phyloP scores from a whole-genome alignment of 257 asterid genomes.

The Anisodus tanguticus region DNA sequence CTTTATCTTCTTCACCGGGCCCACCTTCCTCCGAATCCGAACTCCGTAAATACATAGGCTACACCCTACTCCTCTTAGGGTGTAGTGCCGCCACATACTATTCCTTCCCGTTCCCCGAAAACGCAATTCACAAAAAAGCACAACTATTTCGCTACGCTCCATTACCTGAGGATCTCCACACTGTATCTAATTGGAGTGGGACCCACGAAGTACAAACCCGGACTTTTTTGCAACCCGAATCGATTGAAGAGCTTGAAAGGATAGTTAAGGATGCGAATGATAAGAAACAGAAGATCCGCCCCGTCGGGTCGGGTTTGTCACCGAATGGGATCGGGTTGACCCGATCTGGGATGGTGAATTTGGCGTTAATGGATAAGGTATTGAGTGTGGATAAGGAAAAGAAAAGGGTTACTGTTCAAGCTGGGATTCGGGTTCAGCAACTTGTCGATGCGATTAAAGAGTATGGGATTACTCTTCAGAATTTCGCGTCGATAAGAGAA shows the following conservation, averaged over 20 bases:
- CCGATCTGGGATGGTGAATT: conserved; percentile 86
- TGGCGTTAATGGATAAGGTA: conserved; percentile 81
- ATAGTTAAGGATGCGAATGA: conserved; percentile 61
- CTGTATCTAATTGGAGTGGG: conserved; percentile 95
- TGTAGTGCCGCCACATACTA: conserved; percentile 89
- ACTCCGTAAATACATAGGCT: conserved; percentile 83
- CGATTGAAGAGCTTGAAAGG: conserved; percentile 56
- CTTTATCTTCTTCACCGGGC: conserved; percentile 39
- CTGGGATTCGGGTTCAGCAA: conserved; percentile 95
- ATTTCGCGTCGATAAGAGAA: conserved; percentile 93
- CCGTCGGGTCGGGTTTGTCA: conserved; percentile 90
- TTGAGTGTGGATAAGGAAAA: conserved; percentile 86
- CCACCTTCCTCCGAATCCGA: conserved; percentile 69
- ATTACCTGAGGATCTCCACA: conserved; percentile 86
- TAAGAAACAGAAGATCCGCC: conserved; percentile 78
- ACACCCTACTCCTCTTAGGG: conserved; percentile 73
- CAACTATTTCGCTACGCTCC: conserved; percentile 94
- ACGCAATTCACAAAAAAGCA: conserved; percentile 84
- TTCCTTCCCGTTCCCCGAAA: conserved; percentile 82
- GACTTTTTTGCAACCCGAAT: conserved; percentile 81
- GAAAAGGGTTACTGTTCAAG: conserved; percentile 84
- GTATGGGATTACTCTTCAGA: conserved; percentile 82
- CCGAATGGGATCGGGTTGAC: conserved; percentile 96
- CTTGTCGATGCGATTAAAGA: conserved; percentile 91
- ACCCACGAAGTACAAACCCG: conserved; percentile 97